Evolutionary conservation across 768 basidiomycete species (phyloP), one percentile per base, ranked within the genome.

Genomic region (Naganishia kalamii): DNA sequence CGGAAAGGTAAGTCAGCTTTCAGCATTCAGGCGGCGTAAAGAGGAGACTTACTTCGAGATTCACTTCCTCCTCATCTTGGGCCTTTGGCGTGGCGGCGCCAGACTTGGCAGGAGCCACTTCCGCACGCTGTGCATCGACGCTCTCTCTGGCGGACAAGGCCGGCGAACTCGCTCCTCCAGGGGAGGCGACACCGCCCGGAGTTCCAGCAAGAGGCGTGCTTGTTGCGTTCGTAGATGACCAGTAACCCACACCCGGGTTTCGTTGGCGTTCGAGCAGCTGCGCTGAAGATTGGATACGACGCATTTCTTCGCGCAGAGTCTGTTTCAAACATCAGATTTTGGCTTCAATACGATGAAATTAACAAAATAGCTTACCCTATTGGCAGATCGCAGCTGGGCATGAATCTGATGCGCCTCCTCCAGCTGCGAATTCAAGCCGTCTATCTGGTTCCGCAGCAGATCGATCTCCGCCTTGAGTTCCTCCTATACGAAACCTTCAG

Each of bases 191-290:
- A 60, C 68, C 62, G 21, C 40, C 60, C 33, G 23, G 63, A 21
- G 60, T 33, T n/a, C 61, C 50, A 21, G 27, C 52, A 41, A 57
- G 41, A 10, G 49, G 17, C 25, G 63, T 25, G 50, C 66, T 46
- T 11, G 64, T 11, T 52, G 46, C 30, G 17, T 33, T 78, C 70
- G 32, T 79, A 77, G 30, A 67, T 30, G 74, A 72, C 92, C 92
- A 97, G 77, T 93, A 97, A 21, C 94, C 92, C 8, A 92, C 88
- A 23, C 94, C 93, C 0, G 94, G 92, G 75, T 90, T 90, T 29
- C 94, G 85, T 71, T 93, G 90, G 50, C 86, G 84, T 72, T 98
- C 94, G 29, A 97, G 81, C 30, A 97, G 77, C 0, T 91, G 87
- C 44, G 89, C 89, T 21, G 92, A 94, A 0, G 88, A 89, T 77